Conservation (phyloP, 2,329 filamentous ascomycete genomes). For the Aspergillus proliferans region DNA sequence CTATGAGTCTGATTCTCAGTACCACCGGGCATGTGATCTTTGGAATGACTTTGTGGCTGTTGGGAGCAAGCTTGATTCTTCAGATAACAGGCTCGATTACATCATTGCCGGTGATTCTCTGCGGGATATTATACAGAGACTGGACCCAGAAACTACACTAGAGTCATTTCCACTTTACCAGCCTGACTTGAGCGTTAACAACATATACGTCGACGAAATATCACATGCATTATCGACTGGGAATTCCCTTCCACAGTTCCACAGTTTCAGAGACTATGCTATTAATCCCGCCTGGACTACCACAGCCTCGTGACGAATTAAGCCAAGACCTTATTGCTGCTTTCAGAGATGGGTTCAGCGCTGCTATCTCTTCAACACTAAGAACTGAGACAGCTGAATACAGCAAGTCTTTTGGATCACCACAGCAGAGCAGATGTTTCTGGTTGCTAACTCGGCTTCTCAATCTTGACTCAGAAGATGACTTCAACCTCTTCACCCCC, state of each 20-base stretch:
- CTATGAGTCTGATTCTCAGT: conserved; percentile 10
- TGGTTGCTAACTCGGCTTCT: no score
- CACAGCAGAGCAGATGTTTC: no score
- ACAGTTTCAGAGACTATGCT: conserved; percentile 10
- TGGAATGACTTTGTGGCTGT: conserved; percentile 22
- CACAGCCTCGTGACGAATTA: conserved; percentile 12
- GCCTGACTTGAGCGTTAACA: conserved; percentile 36
- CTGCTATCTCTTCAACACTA: no score
- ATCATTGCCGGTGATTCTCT: conserved; percentile 14
- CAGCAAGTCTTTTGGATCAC: no score
- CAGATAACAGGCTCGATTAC: conserved; percentile 21
- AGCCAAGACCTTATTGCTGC: no score
- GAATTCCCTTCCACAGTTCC: conserved; percentile 18
- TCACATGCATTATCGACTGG: conserved; percentile 29
- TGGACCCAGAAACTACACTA: no score
- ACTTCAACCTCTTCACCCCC: no score
- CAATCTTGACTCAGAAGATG: no score
- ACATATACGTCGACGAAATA: conserved; percentile 32
- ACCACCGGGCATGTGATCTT: conserved; percentile 9
- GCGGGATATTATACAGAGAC: conserved; percentile 8
- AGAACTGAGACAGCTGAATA: no score
- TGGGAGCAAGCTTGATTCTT: conserved; percentile 15
- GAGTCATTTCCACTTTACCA: conserved; percentile 16
- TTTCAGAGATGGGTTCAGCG: no score
- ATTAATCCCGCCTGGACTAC: conserved; percentile 15